These are phyloP conservation scores for Lactarius hatsudake DNA, from an alignment of 768 basidiomycete genomes.

Conservation along the genomic window DNA sequence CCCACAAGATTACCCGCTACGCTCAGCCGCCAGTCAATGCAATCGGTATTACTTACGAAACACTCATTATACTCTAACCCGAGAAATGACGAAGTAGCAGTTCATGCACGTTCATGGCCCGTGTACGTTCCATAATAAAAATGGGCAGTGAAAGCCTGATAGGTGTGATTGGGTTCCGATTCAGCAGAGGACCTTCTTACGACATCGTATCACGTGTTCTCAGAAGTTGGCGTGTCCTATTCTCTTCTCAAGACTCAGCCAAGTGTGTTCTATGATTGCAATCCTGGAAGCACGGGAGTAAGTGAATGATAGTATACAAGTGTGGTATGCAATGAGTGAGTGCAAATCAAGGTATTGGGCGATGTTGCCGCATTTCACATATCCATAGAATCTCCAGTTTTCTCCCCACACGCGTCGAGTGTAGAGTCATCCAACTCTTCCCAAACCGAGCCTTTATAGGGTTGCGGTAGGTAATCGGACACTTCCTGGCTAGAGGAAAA, in stretches of 20 bases:
- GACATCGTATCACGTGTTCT: not conserved
- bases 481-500: slow-evolving; percentile 27
- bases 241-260: not conserved
- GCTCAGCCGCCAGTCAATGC: no score
- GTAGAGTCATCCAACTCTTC: slow-evolving; percentile 20
- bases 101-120: no score
- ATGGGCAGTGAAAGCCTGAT: no score
- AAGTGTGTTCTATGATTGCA: slow-evolving; percentile 1
- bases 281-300: slow-evolving; percentile 6
- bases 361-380: not conserved
- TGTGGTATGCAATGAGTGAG: slow-evolving; percentile 22
- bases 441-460: slow-evolving; percentile 11
- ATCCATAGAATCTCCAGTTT: not conserved
- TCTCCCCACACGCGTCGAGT: slow-evolving; percentile 11
- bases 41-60: no score
- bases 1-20: no score
- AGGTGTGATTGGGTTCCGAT: no score
- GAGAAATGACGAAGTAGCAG: no score
- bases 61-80: no score
- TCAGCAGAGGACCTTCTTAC: no score
- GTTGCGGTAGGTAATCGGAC: slow-evolving; percentile 27
- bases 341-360: slow-evolving; percentile 10
- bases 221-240: not conserved
- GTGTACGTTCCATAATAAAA: no score
- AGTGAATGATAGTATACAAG: slow-evolving; percentile 25